Percentiles rank a stretch among this genome's conserved stretches.
Evolutionary conservation across 495 filamentous ascomycete species (phyloP).

Genomic region (Penicillium ochrochloron): DNA sequence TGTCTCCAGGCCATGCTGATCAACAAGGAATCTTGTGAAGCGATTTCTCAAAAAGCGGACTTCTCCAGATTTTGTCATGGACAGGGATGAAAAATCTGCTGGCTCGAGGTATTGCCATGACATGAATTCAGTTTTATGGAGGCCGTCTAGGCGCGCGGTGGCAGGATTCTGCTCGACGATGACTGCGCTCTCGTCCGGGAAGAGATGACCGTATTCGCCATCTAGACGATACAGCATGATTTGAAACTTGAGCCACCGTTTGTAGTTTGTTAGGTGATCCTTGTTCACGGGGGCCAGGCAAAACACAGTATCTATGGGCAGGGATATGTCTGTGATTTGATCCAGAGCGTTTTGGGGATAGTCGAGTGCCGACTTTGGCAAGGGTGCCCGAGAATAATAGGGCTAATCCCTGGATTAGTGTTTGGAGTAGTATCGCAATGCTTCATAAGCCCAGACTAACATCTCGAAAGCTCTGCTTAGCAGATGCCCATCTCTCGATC

Average conservation of each 20-base stretch:
- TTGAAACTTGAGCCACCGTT: background rate
- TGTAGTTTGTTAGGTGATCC: background rate
- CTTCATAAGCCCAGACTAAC: background rate
- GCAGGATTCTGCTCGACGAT: background rate
- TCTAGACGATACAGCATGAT: background rate
- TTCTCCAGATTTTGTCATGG: background rate
- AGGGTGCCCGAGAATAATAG: background rate
- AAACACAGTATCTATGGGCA: background rate
- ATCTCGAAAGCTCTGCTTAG: background rate
- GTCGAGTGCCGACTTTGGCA: background rate
- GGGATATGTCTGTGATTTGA: background rate
- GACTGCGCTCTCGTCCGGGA: background rate
- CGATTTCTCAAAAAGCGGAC: background rate
- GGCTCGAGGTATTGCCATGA: background rate
- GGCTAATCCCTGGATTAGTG: background rate
- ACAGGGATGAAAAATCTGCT: background rate
- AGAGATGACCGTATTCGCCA: background rate
- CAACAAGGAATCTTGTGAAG: background rate
- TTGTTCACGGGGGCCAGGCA: background rate
- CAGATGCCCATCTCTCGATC: slow-evolving; percentile 4
- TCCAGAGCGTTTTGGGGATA: background rate
- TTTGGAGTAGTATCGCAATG: too few species aligned
- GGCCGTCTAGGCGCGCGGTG: background rate
- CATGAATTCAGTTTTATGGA: background rate
- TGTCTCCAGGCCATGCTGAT: background rate